Conservation (phyloP, 106 monocot species). For the Dioscorea zingiberensis region DNA sequence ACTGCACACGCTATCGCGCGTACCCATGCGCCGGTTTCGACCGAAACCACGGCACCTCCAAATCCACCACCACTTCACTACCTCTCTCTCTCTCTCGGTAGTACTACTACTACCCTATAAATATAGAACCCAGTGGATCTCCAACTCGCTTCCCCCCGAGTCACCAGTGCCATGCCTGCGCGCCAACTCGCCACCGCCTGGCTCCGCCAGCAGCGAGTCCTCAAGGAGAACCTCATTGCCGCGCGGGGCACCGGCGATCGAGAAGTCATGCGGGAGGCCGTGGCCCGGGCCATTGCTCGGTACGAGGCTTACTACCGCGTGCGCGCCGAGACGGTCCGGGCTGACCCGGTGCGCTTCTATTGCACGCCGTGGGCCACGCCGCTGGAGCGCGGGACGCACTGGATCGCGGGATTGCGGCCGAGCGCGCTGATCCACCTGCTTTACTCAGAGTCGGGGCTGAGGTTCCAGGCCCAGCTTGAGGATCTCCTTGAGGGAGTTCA, state of each 20-base stretch:
- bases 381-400: conserved; percentile 21
- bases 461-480: conserved; percentile 29
- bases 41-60: too few relatives aligned
- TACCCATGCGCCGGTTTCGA: too few relatives aligned
- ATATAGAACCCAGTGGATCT: too few relatives aligned
- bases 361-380: conserved; percentile 36
- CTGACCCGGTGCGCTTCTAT: conserved; percentile 20
- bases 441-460: conserved; percentile 35
- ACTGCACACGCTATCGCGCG: too few relatives aligned
- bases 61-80: too few relatives aligned
- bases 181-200: conserved; percentile 8
- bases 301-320: conserved; percentile 33
- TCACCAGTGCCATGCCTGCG: neutral
- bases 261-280: neutral
- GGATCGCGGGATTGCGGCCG: conserved; percentile 52
- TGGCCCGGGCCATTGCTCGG: conserved; percentile 20
- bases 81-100: too few relatives aligned
- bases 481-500: conserved; percentile 30
- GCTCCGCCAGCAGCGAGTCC: conserved; percentile 10
- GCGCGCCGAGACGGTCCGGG: conserved; percentile 2
- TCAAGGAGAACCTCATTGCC: conserved; percentile 11
- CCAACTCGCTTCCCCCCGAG: too few relatives aligned
- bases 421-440: conserved; percentile 35
- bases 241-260: neutral
- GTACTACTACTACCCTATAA: too few relatives aligned